These are phyloP conservation scores for Coemansia sp. DNA, from an alignment of 192 early-diverging fungal species.

Conservation along the genomic window DNA sequence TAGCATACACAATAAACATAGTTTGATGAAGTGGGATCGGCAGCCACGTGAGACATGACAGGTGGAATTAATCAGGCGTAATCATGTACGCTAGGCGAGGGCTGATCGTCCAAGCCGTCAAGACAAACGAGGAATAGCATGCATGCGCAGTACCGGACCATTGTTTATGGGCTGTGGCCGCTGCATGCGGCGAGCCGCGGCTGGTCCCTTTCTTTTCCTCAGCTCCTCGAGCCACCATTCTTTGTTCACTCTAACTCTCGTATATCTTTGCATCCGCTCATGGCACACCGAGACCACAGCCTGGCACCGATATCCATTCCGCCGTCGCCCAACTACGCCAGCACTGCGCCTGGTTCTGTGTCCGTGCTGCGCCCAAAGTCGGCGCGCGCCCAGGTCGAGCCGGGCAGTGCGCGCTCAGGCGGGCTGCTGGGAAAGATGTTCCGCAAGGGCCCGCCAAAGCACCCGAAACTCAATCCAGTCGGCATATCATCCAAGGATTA, in stretches of 20 bases:
- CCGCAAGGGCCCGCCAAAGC: slow-evolving; percentile 44
- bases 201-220: slow-evolving; percentile 8
- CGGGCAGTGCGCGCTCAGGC: slow-evolving; percentile 17
- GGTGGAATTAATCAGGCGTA: background rate
- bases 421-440: slow-evolving; percentile 49
- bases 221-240: background rate
- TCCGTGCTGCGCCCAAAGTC: slow-evolving; percentile 1
- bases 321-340: background rate
- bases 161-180: slow-evolving; percentile 13
- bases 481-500: slow-evolving; percentile 53
- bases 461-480: slow-evolving; percentile 44
- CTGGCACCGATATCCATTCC: slow-evolving; percentile 11
- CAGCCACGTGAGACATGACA: slow-evolving; percentile 4
- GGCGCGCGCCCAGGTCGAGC: background rate
- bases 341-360: background rate
- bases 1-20: background rate
- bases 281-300: slow-evolving; percentile 7
- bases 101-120: slow-evolving; percentile 3
- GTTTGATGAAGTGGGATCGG: background rate
- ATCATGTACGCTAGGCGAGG: background rate
- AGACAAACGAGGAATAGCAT: background rate
- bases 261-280: slow-evolving; percentile 4
- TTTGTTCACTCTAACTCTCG: background rate
- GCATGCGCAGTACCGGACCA: slow-evolving; percentile 16
- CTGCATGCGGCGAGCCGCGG: background rate